A percentile compares a stretch with the other conserved stretches of the same genome.
Evolutionary conservation across 179 eudicot genomes (phyloP).

Genomic region (Heliamphora pulchella): DNA sequence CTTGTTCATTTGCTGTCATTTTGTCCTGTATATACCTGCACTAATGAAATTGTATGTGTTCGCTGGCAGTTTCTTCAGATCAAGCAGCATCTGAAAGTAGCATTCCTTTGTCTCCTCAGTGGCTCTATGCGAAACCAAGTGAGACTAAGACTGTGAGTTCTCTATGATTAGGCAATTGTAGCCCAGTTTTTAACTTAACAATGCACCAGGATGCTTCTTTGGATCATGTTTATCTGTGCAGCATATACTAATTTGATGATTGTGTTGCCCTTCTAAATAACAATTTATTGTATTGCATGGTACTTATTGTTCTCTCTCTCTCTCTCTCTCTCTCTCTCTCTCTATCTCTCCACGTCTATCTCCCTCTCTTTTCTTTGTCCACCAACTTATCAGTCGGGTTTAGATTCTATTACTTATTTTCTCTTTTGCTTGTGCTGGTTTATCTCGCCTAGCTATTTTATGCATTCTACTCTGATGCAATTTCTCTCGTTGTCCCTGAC

Average conservation of each 20-base stretch:
- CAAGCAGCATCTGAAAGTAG: conserved; percentile 58
- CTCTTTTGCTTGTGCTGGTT: too few relatives aligned
- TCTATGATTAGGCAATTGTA: not conserved
- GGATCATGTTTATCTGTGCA: not conserved
- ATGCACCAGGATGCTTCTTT: not conserved
- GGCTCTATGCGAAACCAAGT: conserved; percentile 84
- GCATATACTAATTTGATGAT: not conserved
- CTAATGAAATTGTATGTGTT: conserved; percentile 8
- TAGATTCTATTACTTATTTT: too few relatives aligned
- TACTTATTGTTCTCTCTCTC: not conserved
- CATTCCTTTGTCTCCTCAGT: conserved; percentile 96
- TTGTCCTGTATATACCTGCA: not conserved
- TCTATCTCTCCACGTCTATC: not conserved
- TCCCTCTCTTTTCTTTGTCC: not conserved
- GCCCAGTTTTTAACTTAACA: not conserved
- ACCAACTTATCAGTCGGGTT: not conserved
- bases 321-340: not conserved
- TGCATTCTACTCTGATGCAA: too few relatives aligned
- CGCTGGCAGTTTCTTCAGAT: conserved; percentile 36
- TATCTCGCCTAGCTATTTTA: too few relatives aligned
- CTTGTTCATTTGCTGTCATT: not conserved
- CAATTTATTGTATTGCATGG: not conserved
- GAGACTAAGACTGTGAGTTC: conserved; percentile 62
- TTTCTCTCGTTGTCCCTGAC: too few relatives aligned
- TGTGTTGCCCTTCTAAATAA: not conserved